Evolutionary conservation across 2,329 filamentous ascomycete species (phyloP).

Genomic region (Periglandula ipomoeae): DNA sequence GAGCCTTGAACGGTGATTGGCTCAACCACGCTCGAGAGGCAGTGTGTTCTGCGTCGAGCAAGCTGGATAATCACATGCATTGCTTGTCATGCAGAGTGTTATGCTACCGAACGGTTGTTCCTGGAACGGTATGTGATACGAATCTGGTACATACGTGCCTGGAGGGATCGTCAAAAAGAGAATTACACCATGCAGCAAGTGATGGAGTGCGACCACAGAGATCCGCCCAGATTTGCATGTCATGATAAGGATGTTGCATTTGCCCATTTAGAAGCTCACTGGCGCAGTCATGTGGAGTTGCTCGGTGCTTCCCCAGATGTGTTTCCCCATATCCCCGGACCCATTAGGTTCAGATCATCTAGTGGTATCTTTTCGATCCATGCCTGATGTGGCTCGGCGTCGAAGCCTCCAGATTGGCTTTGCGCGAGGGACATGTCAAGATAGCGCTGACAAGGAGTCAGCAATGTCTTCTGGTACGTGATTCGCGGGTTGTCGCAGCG

Average conservation of each 20-base stretch:
- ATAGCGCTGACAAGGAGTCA: slow-evolving; percentile 16
- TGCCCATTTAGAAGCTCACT: not conserved
- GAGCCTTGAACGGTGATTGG: not conserved
- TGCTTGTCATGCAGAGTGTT: not conserved
- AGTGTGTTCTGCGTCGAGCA: not conserved
- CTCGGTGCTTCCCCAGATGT: slow-evolving; percentile 6
- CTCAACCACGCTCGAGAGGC: not conserved
- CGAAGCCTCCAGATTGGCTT: slow-evolving; percentile 18
- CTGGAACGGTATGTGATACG: not conserved
- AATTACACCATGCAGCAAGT: not conserved
- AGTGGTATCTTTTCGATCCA: slow-evolving; percentile 21
- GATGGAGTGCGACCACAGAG: not conserved
- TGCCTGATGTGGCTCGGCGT: slow-evolving; percentile 18
- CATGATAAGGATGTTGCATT: not conserved
- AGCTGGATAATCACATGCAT: not conserved
- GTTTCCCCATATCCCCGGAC: slow-evolving; percentile 14
- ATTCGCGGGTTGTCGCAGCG: no score
- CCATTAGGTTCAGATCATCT: slow-evolving; percentile 19
- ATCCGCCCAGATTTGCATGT: not conserved
- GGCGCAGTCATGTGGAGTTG: not conserved
- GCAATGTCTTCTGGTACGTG: not conserved
- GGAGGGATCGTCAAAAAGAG: not conserved
- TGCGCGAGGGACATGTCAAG: slow-evolving; percentile 26
- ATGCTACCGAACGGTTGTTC: not conserved
- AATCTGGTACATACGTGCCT: not conserved